These are phyloP conservation scores for Fagopyrum esculentum DNA, from an alignment of 148 eudicot genomes.

Conservation along the genomic window DNA sequence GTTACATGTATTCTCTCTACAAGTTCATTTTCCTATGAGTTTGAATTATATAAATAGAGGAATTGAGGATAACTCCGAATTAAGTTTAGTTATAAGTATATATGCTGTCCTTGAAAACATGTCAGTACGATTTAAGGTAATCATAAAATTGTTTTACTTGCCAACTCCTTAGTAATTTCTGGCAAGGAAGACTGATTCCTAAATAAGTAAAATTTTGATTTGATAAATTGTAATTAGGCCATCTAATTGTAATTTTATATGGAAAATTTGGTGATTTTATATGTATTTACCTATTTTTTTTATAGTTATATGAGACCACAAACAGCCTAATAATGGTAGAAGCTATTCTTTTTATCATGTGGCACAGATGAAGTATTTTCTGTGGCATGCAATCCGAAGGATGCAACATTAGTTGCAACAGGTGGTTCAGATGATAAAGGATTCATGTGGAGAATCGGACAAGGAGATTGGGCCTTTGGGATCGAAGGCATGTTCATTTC, in stretches of 20 bases:
- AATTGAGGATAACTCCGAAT: neutral
- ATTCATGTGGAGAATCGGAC: constrained; percentile 79
- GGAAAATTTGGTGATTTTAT: neutral
- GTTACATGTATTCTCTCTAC: neutral
- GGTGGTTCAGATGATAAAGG: constrained; percentile 98
- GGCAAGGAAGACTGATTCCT: neutral
- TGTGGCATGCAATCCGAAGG: constrained; percentile 79
- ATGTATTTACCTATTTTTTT: neutral
- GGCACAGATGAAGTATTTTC: constrained; percentile 67
- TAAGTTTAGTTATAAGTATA: neutral
- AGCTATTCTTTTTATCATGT: constrained; percentile 8
- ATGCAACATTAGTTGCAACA: constrained; percentile 78
- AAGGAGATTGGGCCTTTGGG: constrained; percentile 90
- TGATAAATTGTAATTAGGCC: neutral
- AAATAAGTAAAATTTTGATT: neutral
- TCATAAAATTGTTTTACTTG: neutral
- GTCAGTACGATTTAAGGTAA: neutral
- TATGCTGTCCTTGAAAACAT: neutral
- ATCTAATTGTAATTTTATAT: neutral
- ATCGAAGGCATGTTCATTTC: constrained; percentile 39
- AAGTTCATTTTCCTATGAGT: neutral
- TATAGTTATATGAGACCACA: too few relatives aligned
- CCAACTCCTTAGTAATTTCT: neutral
- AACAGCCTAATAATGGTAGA: neutral
- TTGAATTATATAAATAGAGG: neutral